Conservation (phyloP, 331 rosid species). For the Acacia pycnantha region DNA sequence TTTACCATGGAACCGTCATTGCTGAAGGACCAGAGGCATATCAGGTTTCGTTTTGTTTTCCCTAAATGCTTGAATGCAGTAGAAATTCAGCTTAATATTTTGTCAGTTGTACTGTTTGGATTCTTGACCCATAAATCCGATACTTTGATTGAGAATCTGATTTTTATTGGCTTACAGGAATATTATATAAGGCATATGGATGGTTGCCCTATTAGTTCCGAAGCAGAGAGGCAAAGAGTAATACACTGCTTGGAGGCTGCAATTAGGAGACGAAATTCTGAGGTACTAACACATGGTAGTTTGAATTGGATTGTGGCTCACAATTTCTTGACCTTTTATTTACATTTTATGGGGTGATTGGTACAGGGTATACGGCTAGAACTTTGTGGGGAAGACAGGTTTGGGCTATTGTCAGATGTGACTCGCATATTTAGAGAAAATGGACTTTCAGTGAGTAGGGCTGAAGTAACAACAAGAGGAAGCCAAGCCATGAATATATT, state of each 20-base stretch:
- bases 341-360: neutral
- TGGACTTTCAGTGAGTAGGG: conserved; percentile 84
- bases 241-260: conserved; percentile 98
- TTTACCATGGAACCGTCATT: conserved; percentile 82
- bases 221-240: conserved; percentile 93
- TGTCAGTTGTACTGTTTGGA: neutral
- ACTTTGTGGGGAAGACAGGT: conserved; percentile 81
- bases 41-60: conserved; percentile 60
- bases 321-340: neutral
- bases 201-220: conserved; percentile 88
- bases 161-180: conserved; percentile 49
- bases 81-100: conserved; percentile 5
- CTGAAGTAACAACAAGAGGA: conserved; percentile 86
- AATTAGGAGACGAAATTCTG: conserved; percentile 75
- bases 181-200: conserved; percentile 87
- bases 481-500: conserved; percentile 80
- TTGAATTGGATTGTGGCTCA: neutral
- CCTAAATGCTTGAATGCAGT: neutral
- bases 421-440: conserved; percentile 96
- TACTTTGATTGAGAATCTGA: neutral
- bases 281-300: conserved; percentile 45
- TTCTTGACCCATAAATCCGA: neutral
- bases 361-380: conserved; percentile 87
- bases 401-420: conserved; percentile 86
- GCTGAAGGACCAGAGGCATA: conserved; percentile 94